A percentile compares a stretch with the other conserved stretches of the same genome.
Conservation (phyloP, 768 basidiomycete genomes). For the Mycena haematopus region DNA sequence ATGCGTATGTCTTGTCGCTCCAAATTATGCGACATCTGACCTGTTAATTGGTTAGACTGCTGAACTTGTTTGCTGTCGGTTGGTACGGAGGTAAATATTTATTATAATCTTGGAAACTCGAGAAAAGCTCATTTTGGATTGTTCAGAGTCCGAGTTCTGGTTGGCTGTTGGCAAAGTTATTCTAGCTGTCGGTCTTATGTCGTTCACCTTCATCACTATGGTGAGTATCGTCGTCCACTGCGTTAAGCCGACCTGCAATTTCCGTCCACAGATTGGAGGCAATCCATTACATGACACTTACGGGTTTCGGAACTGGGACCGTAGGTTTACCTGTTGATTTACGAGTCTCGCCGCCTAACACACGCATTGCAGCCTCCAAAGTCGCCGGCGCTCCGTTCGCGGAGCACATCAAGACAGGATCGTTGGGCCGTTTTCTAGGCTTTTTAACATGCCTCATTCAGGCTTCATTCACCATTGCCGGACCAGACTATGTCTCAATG, state of each 20-base stretch:
- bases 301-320: constrained; percentile 61
- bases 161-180: constrained; percentile 57
- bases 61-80: constrained; percentile 56
- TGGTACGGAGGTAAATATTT: constrained; percentile 52
- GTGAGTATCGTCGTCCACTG: constrained; percentile 16
- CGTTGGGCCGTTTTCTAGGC: constrained; percentile 64
- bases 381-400: constrained; percentile 60
- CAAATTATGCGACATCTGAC: background rate
- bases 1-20: constrained; percentile 41
- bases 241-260: background rate
- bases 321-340: constrained; percentile 35
- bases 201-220: constrained; percentile 66
- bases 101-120: background rate
- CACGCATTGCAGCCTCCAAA: constrained; percentile 42
- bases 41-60: constrained; percentile 35
- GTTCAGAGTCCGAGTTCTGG: constrained; percentile 62
- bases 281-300: constrained; percentile 61
- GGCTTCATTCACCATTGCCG: constrained; percentile 67
- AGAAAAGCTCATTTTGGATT: background rate
- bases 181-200: constrained; percentile 53
- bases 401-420: constrained; percentile 60
- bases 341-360: background rate
- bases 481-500: constrained; percentile 60
- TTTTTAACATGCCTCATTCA: constrained; percentile 68
- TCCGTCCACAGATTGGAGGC: constrained; percentile 46